These are phyloP conservation scores for Vaccinium macrocarpon DNA, from an alignment of 148 eudicot species.

Conservation along the genomic window DNA sequence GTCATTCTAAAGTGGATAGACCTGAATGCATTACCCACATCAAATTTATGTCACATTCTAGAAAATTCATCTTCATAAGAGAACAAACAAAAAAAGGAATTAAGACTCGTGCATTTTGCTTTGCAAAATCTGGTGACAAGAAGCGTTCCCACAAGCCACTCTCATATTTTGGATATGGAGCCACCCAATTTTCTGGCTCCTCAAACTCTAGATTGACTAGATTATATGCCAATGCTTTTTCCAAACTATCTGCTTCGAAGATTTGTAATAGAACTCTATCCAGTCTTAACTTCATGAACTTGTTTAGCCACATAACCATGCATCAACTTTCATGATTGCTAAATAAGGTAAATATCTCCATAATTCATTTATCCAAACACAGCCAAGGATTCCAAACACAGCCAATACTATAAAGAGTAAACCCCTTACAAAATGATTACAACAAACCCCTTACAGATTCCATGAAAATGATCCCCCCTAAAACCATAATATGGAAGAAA, in stretches of 20 bases:
- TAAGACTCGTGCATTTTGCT: constrained; percentile 33
- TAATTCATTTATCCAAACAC: background rate
- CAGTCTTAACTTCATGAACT: constrained; percentile 88
- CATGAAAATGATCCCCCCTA: no score
- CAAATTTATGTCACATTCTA: background rate
- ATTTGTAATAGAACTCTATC: constrained; percentile 77
- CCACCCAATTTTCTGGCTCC: constrained; percentile 89
- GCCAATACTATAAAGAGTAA: no score
- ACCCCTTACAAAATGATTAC: no score
- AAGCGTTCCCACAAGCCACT: constrained; percentile 93
- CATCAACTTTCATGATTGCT: background rate
- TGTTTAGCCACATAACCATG: constrained; percentile 26
- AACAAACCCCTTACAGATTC: no score
- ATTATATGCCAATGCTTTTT: constrained; percentile 78
- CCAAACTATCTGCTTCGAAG: constrained; percentile 78
- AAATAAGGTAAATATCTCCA: background rate
- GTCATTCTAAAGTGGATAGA: background rate
- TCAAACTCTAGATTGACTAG: constrained; percentile 73
- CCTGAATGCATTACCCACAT: background rate
- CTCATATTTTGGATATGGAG: constrained; percentile 84
- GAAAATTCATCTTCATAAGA: background rate
- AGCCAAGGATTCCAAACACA: background rate
- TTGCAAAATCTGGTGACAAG: constrained; percentile 57
- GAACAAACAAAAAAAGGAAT: background rate
- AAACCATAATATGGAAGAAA: no score